Evolutionary conservation across 768 basidiomycete species (phyloP).

Genomic region (Mycena venus): DNA sequence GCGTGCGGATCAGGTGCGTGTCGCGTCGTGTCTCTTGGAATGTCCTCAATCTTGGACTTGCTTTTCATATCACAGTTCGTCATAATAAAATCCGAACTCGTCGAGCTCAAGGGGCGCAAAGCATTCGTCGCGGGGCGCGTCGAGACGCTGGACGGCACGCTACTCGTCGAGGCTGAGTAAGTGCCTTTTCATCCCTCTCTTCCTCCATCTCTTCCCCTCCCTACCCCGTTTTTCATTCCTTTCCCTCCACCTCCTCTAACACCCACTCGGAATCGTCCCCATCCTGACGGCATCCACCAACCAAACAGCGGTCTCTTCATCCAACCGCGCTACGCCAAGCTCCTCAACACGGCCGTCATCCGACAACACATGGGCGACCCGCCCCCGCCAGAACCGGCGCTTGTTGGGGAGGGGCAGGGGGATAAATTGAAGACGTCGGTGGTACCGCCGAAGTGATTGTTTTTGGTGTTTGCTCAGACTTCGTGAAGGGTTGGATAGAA

Average conservation of each 20-base stretch:
- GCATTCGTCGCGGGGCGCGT: slow-evolving; percentile 76
- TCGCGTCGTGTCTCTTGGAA: too few relatives aligned
- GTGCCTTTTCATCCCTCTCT: slow-evolving; percentile 43
- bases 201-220: neutral
- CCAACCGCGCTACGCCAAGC: slow-evolving; percentile 89
- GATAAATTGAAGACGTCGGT: too few relatives aligned
- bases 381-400: slow-evolving; percentile 27
- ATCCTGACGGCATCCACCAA: neutral
- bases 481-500: too few relatives aligned
- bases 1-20: slow-evolving; percentile 83
- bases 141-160: slow-evolving; percentile 85
- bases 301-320: slow-evolving; percentile 79
- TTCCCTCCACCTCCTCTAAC: neutral
- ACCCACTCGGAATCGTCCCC: neutral
- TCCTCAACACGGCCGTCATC: slow-evolving; percentile 73
- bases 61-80: slow-evolving; percentile 71
- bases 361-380: slow-evolving; percentile 78
- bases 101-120: slow-evolving; percentile 84
- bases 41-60: neutral
- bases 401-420: neutral
- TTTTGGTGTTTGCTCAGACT: too few relatives aligned
- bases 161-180: slow-evolving; percentile 87
- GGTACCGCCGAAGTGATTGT: slow-evolving; percentile 6
- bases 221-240: neutral
- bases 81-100: slow-evolving; percentile 78